Evolutionary conservation across 345 rosid genomes (phyloP).

Genomic region (Sapria himalayana): DNA sequence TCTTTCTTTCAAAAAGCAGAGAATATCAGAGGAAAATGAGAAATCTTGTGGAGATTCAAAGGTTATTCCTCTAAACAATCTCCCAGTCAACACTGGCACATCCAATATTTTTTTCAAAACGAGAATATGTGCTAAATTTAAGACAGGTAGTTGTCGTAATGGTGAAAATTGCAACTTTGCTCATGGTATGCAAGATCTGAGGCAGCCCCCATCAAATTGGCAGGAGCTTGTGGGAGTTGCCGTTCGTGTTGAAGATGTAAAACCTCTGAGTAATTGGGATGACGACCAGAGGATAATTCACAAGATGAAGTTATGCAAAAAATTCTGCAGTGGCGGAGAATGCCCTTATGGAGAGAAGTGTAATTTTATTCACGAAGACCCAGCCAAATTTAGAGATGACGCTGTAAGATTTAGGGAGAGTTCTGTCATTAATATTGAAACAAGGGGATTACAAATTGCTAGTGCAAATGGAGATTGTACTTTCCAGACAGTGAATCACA

Average conservation of each 20-base stretch:
- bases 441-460: constrained; percentile 17
- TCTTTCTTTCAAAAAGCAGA: constrained; percentile 42
- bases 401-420: constrained; percentile 49
- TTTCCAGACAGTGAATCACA: constrained; percentile 24
- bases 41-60: constrained; percentile 11
- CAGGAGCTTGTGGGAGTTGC: constrained; percentile 58
- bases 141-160: constrained; percentile 46
- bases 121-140: constrained; percentile 61
- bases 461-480: constrained; percentile 17
- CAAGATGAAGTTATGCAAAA: constrained; percentile 92
- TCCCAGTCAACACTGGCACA: constrained; percentile 38
- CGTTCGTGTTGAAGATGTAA: constrained; percentile 27
- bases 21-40: constrained; percentile 33
- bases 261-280: constrained; percentile 38
- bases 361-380: constrained; percentile 79
- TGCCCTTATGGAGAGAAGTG: constrained; percentile 93
- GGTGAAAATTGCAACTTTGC: constrained; percentile 91
- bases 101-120: constrained; percentile 81
- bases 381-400: constrained; percentile 68
- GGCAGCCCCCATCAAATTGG: constrained; percentile 93
- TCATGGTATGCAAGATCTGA: constrained; percentile 70
- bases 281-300: constrained; percentile 83
- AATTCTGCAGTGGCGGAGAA: constrained; percentile 74
- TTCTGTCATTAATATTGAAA: constrained; percentile 48
- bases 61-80: constrained; percentile 14